Conservation (phyloP, 1,284 basidiomycete species). For the Xanthoconium separans region DNA sequence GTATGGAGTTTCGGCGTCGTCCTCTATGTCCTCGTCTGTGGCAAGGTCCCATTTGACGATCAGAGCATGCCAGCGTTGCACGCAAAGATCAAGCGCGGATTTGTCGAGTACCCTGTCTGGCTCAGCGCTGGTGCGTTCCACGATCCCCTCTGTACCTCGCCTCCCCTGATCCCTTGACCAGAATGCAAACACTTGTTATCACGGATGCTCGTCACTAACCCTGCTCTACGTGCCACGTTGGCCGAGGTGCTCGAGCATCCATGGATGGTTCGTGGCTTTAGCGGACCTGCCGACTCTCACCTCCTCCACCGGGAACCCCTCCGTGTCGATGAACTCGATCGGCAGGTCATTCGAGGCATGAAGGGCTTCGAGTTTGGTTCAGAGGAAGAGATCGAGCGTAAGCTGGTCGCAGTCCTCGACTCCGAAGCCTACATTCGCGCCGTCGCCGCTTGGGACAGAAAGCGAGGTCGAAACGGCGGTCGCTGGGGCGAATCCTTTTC, state of each 20-base stretch:
- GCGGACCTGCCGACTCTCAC: conserved; percentile 78
- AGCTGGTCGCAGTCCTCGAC: conserved; percentile 71
- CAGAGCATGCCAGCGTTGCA: conserved; percentile 99
- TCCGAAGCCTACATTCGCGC: conserved; percentile 78
- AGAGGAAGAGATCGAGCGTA: conserved; percentile 80
- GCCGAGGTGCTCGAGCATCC: conserved; percentile 88
- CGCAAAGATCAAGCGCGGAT: conserved; percentile 97
- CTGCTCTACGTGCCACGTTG: conserved; percentile 80
- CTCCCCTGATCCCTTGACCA: conserved; percentile 31
- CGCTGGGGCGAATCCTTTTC: conserved; percentile 57
- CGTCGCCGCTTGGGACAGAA: conserved; percentile 77
- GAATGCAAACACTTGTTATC: conserved; percentile 95
- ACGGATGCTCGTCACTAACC: conserved; percentile 95
- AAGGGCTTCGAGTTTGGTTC: conserved; percentile 96
- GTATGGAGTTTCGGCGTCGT: conserved; percentile 99
- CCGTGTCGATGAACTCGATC: conserved; percentile 83
- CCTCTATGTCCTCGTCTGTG: conserved; percentile 95
- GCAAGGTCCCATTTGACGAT: conserved; percentile 98
- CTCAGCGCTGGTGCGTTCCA: conserved; percentile 77
- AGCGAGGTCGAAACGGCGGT: conserved; percentile 51
- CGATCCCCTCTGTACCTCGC: conserved; percentile 1
- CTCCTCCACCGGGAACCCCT: conserved; percentile 88
- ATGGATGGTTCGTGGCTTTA: conserved; percentile 94
- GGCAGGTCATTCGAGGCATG: conserved; percentile 87
- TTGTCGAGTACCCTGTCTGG: conserved; percentile 98